Conservation (phyloP, 108 stramenopile genomes). For the Nitzschia sp. region DNA sequence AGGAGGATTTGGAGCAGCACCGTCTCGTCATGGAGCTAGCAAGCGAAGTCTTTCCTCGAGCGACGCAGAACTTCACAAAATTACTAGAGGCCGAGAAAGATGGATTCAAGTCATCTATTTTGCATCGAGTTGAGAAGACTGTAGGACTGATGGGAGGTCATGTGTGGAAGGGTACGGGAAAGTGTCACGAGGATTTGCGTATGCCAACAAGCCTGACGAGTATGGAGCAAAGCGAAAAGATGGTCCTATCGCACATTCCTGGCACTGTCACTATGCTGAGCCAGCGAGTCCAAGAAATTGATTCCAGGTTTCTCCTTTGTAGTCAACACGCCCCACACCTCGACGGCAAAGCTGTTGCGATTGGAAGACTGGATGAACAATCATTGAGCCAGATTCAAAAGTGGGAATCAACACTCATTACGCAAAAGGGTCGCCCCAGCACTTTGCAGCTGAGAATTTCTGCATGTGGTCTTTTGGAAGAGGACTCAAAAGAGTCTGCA, state of each 20-base stretch:
- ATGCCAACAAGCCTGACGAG: conserved; percentile 22
- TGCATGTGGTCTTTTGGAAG: conserved; percentile 58
- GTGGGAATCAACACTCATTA: conserved; percentile 61
- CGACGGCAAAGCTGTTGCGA: conserved; percentile 83
- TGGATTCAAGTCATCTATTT: conserved; percentile 48
- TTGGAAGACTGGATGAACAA: conserved; percentile 70
- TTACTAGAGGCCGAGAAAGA: conserved; percentile 41
- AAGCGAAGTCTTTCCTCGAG: conserved; percentile 63
- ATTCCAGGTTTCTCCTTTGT: conserved; percentile 75
- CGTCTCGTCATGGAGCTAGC: conserved; percentile 68
- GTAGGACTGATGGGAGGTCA: conserved; percentile 76
- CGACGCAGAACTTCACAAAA: conserved; percentile 62
- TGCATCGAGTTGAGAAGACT: conserved; percentile 74
- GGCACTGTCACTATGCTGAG: conserved; percentile 76
- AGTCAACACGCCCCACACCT: conserved; percentile 70
- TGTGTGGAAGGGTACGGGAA: conserved; percentile 50
- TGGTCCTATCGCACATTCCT: conserved; percentile 52
- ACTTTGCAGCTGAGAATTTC: conserved; percentile 54
- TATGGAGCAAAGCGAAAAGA: conserved; percentile 36
- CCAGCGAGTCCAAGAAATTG: conserved; percentile 74
- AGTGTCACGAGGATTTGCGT: conserved; percentile 21
- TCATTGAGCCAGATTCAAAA: conserved; percentile 63
- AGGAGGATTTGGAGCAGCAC: conserved; percentile 19
- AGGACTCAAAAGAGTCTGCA: background rate
- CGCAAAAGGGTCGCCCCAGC: conserved; percentile 66